Conservation (phyloP, 768 basidiomycete genomes). For the Agrocybe chaxingu region DNA sequence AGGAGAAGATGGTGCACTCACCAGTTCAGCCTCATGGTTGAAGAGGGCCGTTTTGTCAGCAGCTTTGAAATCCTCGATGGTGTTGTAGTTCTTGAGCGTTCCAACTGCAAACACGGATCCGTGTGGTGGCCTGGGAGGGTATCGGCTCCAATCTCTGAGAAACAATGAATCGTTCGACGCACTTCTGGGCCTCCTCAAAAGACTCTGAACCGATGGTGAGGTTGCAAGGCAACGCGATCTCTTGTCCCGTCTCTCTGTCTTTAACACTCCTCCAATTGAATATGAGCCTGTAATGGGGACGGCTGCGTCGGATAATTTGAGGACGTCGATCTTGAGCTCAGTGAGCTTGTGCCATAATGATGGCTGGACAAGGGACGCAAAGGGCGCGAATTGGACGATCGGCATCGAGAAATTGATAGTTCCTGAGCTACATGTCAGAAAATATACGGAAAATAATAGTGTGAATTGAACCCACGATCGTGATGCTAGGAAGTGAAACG, state of each 20-base stretch:
- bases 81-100: conserved; percentile 91
- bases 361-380: conserved; percentile 85
- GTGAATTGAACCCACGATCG: too few relatives aligned
- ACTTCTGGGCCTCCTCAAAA: conserved; percentile 51
- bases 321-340: conserved; percentile 84
- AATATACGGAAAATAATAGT: too few relatives aligned
- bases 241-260: conserved; percentile 74
- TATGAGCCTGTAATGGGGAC: conserved; percentile 67
- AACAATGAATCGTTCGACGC: conserved; percentile 7
- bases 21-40: conserved; percentile 66
- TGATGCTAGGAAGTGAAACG: too few relatives aligned
- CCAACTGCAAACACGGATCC: conserved; percentile 58
- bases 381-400: conserved; percentile 86
- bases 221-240: conserved; percentile 70
- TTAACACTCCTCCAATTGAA: conserved; percentile 60
- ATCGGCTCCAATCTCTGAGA: not conserved
- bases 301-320: conserved; percentile 74
- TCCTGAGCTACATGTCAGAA: too few relatives aligned
- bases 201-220: conserved; percentile 63
- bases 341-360: conserved; percentile 93
- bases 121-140: conserved; percentile 35
- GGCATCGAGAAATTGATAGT: conserved; percentile 30
- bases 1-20: conserved; percentile 22
- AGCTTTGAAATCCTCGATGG: conserved; percentile 92
- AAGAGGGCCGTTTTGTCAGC: conserved; percentile 89